phyloP scores from a whole-genome alignment of 768 basidiomycete genomes.

The Amylocystis lapponica region DNA sequence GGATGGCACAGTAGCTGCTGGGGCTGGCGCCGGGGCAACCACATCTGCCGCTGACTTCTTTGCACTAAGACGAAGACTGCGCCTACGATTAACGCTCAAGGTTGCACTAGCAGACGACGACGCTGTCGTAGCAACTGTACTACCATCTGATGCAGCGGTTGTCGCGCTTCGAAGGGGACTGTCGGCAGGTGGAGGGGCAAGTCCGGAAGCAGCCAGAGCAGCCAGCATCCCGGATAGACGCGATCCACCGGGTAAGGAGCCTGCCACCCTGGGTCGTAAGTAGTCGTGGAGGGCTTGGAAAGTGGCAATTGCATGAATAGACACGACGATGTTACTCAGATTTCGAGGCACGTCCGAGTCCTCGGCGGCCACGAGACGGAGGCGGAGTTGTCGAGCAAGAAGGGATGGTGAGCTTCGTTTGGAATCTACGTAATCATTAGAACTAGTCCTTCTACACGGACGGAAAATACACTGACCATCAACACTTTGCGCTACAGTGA shows the following conservation, averaged over 20 bases:
- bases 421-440: constrained; percentile 50
- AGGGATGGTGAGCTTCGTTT: constrained; percentile 87
- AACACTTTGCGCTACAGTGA: constrained; percentile 75
- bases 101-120: constrained; percentile 32
- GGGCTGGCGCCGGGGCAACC: background rate
- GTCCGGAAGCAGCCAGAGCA: constrained; percentile 75
- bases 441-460: background rate
- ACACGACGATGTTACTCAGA: constrained; percentile 88
- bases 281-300: constrained; percentile 98
- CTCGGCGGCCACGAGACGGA: constrained; percentile 85
- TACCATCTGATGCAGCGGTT: too few relatives aligned
- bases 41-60: constrained; percentile 35
- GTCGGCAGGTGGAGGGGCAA: constrained; percentile 46
- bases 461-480: constrained; percentile 52
- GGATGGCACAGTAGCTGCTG: constrained; percentile 10
- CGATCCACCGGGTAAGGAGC: constrained; percentile 52
- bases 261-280: constrained; percentile 83
- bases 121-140: too few relatives aligned
- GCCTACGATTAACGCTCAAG: too few relatives aligned
- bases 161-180: constrained; percentile 13
- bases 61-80: constrained; percentile 80
- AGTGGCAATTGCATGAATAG: constrained; percentile 96
- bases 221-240: constrained; percentile 87
- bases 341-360: constrained; percentile 84
- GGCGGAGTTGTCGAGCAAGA: constrained; percentile 86